Conservation (phyloP, 2,329 filamentous ascomycete genomes). For the Fusarium annulatum region DNA sequence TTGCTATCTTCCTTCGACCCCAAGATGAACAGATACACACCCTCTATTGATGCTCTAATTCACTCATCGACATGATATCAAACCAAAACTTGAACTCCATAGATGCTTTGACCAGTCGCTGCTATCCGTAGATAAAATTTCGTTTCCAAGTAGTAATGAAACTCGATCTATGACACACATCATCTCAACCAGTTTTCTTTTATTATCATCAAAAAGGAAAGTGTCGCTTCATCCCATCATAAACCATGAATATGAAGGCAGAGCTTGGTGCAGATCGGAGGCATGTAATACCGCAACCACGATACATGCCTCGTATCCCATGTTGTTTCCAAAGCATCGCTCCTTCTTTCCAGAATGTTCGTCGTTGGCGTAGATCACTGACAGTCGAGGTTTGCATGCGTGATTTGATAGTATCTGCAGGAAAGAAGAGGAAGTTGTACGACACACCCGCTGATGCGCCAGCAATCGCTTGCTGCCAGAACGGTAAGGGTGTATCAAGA, state of each 20-base stretch:
- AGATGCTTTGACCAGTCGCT: constrained; percentile 27
- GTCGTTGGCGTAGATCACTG: constrained; percentile 63
- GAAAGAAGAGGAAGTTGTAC: constrained; percentile 98
- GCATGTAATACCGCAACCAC: constrained; percentile 95
- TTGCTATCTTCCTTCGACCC: background rate
- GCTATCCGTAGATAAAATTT: constrained; percentile 5
- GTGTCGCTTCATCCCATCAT: constrained; percentile 82
- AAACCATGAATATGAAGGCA: constrained; percentile 98
- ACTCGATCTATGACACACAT: background rate
- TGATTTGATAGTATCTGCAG: constrained; percentile 96
- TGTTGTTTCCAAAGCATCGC: constrained; percentile 82
- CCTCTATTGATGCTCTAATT: constrained; percentile 16
- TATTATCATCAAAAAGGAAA: constrained; percentile 60
- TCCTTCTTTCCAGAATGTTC: constrained; percentile 79
- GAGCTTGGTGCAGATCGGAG: constrained; percentile 89
- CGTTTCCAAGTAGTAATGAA: constrained; percentile 6
- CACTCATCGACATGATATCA: background rate
- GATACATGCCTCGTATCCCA: constrained; percentile 86
- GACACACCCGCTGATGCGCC: constrained; percentile 90
- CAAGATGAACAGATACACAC: background rate
- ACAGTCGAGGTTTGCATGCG: constrained; percentile 92
- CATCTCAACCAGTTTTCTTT: background rate
- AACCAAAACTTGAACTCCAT: constrained; percentile 34
- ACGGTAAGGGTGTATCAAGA: constrained; percentile 68
- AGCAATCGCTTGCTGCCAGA: constrained; percentile 89